These are phyloP conservation scores for Mycosphaerella arachidis DNA, from an alignment of 2,329 filamentous ascomycete species.

Conservation along the genomic window DNA sequence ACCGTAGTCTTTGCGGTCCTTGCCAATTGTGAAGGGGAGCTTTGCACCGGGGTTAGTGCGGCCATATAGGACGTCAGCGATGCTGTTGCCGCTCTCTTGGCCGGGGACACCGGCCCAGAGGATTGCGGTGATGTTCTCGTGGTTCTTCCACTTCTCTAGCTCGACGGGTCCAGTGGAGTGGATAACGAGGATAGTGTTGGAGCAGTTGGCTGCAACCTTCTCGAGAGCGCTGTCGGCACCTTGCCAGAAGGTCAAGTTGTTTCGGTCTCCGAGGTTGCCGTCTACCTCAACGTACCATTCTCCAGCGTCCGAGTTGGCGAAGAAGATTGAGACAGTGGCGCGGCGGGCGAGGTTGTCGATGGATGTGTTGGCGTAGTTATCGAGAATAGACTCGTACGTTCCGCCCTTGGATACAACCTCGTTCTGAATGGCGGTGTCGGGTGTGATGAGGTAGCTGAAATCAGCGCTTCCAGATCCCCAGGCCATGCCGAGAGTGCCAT, in stretches of 20 bases:
- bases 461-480: constrained; percentile 45
- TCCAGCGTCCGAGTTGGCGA: constrained; percentile 46
- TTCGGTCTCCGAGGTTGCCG: constrained; percentile 44
- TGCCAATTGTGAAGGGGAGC: constrained; percentile 31
- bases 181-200: constrained; percentile 31
- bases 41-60: constrained; percentile 27
- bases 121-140: constrained; percentile 32
- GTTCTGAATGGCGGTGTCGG: constrained; percentile 29
- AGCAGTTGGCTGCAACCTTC: constrained; percentile 40
- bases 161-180: constrained; percentile 28
- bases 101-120: constrained; percentile 31
- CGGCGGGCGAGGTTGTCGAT: constrained; percentile 30
- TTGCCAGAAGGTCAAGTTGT: constrained; percentile 45
- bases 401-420: constrained; percentile 22
- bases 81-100: constrained; percentile 28
- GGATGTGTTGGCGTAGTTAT: constrained; percentile 24
- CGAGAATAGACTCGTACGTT: constrained; percentile 24
- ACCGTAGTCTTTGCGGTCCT: constrained; percentile 29
- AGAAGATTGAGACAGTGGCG: constrained; percentile 40
- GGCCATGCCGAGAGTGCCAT: constrained; percentile 45
- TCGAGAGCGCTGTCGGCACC: constrained; percentile 54
- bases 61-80: constrained; percentile 31
- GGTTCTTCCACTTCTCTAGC: constrained; percentile 29
- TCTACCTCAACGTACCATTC: constrained; percentile 48
- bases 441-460: constrained; percentile 31